Conservation (phyloP, 73 alveolate genomes). For the Paramecium sonneborni region DNA sequence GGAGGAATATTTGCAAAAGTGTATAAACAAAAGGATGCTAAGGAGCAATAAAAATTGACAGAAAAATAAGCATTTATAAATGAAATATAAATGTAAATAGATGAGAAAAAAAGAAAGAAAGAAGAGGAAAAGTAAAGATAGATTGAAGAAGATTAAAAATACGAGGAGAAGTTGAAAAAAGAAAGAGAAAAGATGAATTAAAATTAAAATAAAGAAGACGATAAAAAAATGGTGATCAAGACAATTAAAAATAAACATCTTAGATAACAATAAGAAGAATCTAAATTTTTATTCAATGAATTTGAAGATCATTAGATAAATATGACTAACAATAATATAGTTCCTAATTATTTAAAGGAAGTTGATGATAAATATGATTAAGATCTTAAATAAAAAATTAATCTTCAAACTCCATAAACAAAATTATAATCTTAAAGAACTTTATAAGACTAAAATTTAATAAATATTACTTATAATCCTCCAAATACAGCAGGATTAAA, state of each 20-base stretch:
- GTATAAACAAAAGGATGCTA: conserved; percentile 26
- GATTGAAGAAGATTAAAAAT: conserved; percentile 53
- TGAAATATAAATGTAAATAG: conserved; percentile 41
- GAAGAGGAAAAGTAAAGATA: conserved; percentile 53
- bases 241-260: background rate
- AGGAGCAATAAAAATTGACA: background rate
- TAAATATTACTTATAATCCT: background rate
- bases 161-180: background rate
- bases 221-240: conserved; percentile 8
- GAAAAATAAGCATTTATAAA: background rate
- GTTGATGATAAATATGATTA: conserved; percentile 46
- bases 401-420: background rate
- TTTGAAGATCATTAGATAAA: conserved; percentile 14
- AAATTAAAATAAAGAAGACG: conserved; percentile 32
- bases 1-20: conserved; percentile 58
- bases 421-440: background rate
- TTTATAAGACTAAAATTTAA: background rate
- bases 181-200: conserved; percentile 36
- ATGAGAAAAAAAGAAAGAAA: conserved; percentile 26
- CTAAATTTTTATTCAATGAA: background rate
- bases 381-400: background rate
- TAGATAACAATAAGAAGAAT: conserved; percentile 47
- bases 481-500: background rate
- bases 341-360: conserved; percentile 41
- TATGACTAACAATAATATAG: conserved; percentile 45